These are phyloP conservation scores for Acephala macrosclerotiorum DNA, from an alignment of 2,329 filamentous ascomycete species.

Conservation along the genomic window DNA sequence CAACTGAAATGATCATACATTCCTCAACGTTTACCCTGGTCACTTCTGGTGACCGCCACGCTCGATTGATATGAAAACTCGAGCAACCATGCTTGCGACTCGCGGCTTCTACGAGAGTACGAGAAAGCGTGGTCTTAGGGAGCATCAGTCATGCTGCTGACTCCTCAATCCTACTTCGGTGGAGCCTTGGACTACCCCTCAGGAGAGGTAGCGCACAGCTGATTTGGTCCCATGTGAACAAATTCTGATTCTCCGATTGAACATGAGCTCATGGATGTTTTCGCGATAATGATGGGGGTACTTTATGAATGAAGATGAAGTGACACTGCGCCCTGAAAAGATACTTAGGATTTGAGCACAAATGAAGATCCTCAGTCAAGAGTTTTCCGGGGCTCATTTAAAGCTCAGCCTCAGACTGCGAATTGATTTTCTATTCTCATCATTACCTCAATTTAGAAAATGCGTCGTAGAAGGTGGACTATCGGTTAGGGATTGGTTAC, in stretches of 20 bases:
- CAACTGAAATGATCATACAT: background rate
- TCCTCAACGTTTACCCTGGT: background rate
- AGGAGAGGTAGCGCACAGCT: background rate
- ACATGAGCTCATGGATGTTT: background rate
- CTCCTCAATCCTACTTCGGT: background rate
- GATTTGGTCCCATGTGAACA: constrained; percentile 1
- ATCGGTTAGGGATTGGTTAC: background rate
- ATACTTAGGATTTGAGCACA: background rate
- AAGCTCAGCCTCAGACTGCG: background rate
- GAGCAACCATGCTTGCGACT: too few species aligned
- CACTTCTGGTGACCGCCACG: background rate
- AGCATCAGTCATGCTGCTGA: background rate
- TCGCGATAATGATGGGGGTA: constrained; percentile 1
- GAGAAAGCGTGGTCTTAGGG: background rate
- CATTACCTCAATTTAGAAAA: background rate
- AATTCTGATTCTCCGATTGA: background rate
- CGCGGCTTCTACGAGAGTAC: too few species aligned
- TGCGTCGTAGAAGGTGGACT: background rate
- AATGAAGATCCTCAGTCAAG: background rate
- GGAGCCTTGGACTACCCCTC: background rate
- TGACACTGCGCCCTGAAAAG: background rate
- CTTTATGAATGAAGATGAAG: background rate
- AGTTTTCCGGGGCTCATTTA: background rate
- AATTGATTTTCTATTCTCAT: background rate
- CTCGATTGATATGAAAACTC: too few species aligned